phyloP scores from a whole-genome alignment of 148 eudicot species.

The Persicaria maculosa region DNA sequence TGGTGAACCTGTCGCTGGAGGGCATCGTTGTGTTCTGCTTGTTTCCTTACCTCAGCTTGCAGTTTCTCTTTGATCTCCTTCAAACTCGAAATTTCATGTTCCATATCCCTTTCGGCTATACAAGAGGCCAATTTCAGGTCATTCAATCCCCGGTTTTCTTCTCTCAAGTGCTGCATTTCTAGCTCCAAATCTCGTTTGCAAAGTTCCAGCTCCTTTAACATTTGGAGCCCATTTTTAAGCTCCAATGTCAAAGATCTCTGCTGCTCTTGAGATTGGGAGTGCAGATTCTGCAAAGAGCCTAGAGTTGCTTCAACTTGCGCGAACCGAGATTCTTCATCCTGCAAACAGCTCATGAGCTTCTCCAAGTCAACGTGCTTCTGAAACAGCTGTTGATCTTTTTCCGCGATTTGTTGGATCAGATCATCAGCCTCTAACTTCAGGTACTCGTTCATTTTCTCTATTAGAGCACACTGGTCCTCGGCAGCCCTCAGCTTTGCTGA shows the following conservation, averaged over 20 bases:
- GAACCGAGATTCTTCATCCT: conserved; percentile 51
- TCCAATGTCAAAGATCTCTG: conserved; percentile 66
- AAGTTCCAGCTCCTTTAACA: conserved; percentile 55
- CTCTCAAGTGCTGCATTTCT: conserved; percentile 42
- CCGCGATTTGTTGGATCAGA: conserved; percentile 42
- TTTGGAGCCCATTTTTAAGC: conserved; percentile 55
- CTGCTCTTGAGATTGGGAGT: conserved; percentile 68
- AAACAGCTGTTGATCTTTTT: conserved; percentile 56
- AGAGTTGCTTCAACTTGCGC: conserved; percentile 65
- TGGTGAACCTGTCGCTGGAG: conserved; percentile 49
- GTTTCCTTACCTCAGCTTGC: conserved; percentile 57
- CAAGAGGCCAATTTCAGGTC: conserved; percentile 38
- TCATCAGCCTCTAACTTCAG: conserved; percentile 55
- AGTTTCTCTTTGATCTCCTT: conserved; percentile 66
- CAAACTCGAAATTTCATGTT: conserved; percentile 42
- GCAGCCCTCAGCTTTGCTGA: conserved; percentile 46
- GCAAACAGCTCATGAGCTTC: conserved; percentile 38
- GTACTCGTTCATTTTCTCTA: conserved; percentile 53
- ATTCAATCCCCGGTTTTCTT: conserved; percentile 54
- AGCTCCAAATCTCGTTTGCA: conserved; percentile 53
- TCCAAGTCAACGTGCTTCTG: conserved; percentile 60
- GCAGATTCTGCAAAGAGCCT: conserved; percentile 44
- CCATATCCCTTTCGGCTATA: conserved; percentile 39
- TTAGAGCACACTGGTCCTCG: conserved; percentile 43
- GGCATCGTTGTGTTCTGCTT: conserved; percentile 37